These are phyloP conservation scores for Cladobotryum protrusum DNA, from an alignment of 2,329 filamentous ascomycete genomes.

Conservation along the genomic window DNA sequence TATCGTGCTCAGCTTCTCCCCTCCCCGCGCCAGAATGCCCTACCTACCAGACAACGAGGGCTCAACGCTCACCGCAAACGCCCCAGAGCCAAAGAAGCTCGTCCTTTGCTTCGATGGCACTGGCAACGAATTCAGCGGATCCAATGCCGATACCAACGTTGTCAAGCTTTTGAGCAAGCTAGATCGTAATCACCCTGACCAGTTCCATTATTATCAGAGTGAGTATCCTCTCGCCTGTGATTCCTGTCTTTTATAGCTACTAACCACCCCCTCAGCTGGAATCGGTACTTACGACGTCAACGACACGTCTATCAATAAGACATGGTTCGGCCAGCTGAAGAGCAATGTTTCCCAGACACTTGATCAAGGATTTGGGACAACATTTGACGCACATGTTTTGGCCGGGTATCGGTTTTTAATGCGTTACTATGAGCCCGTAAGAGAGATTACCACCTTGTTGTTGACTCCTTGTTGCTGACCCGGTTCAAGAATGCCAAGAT, in stretches of 20 bases:
- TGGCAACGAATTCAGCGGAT: constrained; percentile 40
- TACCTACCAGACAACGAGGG: neutral
- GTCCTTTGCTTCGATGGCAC: constrained; percentile 45
- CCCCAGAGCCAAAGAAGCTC: constrained; percentile 31
- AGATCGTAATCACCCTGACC: constrained; percentile 36
- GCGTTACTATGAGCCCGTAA: constrained; percentile 42
- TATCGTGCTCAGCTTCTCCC: neutral
- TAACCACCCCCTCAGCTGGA: constrained; percentile 28
- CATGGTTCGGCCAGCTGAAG: constrained; percentile 25
- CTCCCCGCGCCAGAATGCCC: neutral
- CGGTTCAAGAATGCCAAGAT: constrained; percentile 40
- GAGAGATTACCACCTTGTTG: constrained; percentile 6
- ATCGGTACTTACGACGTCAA: constrained; percentile 45
- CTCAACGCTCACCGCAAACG: neutral
- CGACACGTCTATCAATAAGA: constrained; percentile 35
- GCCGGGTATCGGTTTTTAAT: constrained; percentile 49
- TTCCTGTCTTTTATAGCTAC: neutral
- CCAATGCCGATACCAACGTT: constrained; percentile 46
- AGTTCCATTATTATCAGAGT: constrained; percentile 47
- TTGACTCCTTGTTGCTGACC: neutral
- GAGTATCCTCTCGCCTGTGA: constrained; percentile 9
- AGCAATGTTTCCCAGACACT: constrained; percentile 34
- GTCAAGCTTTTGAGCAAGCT: constrained; percentile 44
- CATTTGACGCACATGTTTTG: constrained; percentile 46
- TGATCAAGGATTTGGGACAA: constrained; percentile 38